Conservation (phyloP, 371 early-diverging fungal genomes). For the Mortierella sp. region DNA sequence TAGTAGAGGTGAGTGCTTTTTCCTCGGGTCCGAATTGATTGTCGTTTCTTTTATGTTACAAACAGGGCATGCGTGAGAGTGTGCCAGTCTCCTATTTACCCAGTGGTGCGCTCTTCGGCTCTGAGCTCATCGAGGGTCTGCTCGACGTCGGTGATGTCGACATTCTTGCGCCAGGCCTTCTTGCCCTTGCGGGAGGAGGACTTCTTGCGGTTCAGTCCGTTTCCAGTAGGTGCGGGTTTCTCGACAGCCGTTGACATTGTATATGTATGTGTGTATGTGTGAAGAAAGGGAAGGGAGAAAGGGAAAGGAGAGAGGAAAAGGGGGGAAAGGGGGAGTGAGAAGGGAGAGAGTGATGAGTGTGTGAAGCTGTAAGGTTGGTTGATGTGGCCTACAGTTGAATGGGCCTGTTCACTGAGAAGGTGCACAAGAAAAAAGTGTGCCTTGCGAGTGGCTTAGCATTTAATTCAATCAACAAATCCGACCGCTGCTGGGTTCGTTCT, state of each 20-base stretch:
- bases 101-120: constrained; percentile 77
- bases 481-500: not conserved
- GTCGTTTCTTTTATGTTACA: not conserved
- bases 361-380: not conserved
- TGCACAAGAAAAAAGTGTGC: constrained; percentile 8
- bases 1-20: constrained; percentile 7
- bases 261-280: not conserved
- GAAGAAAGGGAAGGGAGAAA: not conserved
- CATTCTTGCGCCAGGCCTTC: constrained; percentile 94
- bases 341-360: not conserved
- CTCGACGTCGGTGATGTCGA: constrained; percentile 88
- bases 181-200: constrained; percentile 84
- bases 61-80: not conserved
- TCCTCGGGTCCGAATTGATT: not conserved
- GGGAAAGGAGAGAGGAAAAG: not conserved
- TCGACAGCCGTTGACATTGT: constrained; percentile 41
- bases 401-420: not conserved
- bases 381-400: constrained; percentile 11
- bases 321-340: not conserved
- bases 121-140: constrained; percentile 80
- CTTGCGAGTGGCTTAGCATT: constrained; percentile 4
- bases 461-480: not conserved
- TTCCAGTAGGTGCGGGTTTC: constrained; percentile 44
- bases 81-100: constrained; percentile 60
- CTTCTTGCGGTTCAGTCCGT: constrained; percentile 44